Conservation (phyloP, 345 rosid genomes). For the Eucalyptus microcorys region DNA sequence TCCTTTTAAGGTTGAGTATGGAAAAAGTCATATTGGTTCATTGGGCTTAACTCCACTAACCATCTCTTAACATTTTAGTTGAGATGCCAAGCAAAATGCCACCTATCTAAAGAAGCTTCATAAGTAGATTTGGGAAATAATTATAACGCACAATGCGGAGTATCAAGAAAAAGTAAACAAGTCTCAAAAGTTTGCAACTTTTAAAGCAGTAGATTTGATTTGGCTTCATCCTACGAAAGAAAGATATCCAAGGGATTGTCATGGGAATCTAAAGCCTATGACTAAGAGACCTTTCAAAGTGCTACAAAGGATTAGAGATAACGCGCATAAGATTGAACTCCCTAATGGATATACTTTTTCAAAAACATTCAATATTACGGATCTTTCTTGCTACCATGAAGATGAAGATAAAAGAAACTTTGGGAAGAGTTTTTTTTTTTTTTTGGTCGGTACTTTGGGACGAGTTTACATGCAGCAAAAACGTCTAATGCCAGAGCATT, state of each 20-base stretch:
- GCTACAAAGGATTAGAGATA: not conserved
- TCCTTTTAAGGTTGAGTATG: not conserved
- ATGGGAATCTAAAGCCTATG: not conserved
- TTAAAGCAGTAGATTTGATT: too few relatives aligned
- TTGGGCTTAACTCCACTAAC: not conserved
- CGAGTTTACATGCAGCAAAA: not conserved
- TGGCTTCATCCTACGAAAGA: not conserved
- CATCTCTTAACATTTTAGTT: not conserved
- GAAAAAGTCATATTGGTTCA: not conserved
- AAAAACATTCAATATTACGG: not conserved
- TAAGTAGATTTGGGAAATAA: not conserved
- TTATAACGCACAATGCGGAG: not conserved
- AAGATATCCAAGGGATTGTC: not conserved
- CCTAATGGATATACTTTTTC: not conserved
- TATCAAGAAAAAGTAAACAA: not conserved
- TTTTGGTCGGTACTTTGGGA: too few relatives aligned
- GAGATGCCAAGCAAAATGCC: not conserved
- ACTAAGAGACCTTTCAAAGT: not conserved
- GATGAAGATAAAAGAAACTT: not conserved
- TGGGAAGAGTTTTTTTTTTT: not conserved
- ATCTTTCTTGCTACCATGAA: not conserved
- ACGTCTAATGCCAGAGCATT: not conserved
- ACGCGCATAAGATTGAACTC: not conserved
- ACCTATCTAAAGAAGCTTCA: too few relatives aligned
- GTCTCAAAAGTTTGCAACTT: too few relatives aligned